Evolutionary conservation across 2,329 filamentous ascomycete species (phyloP).

Genomic region (Cordyceps pruinosa): DNA sequence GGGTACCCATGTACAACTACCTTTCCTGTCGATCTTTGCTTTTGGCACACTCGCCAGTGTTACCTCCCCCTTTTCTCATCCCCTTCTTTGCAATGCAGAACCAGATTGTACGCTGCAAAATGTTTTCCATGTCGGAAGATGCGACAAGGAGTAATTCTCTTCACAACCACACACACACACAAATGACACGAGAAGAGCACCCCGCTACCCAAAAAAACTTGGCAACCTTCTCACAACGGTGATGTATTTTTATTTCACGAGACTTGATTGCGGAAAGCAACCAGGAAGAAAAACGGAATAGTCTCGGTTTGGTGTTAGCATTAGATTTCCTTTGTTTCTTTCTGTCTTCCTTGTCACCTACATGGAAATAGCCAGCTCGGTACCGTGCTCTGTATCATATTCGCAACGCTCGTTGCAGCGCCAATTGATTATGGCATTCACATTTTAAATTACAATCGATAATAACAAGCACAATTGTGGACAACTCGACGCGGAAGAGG

Average conservation of each 20-base stretch:
- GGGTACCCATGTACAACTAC: conserved; percentile 29
- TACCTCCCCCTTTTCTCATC: neutral
- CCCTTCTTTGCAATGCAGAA: neutral
- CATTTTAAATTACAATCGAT: neutral
- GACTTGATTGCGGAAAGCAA: conserved; percentile 10
- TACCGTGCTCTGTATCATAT: conserved; percentile 15
- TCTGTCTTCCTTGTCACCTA: neutral
- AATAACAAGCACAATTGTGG: neutral
- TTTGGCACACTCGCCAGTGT: neutral
- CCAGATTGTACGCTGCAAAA: neutral
- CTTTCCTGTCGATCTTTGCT: conserved; percentile 16
- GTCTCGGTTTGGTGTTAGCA: conserved; percentile 6
- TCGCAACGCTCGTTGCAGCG: conserved; percentile 22
- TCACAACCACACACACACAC: neutral
- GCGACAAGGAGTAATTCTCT: neutral
- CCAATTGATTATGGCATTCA: conserved; percentile 11
- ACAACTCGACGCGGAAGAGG: neutral
- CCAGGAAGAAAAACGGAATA: neutral
- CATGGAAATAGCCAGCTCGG: neutral
- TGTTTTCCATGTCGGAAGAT: neutral
- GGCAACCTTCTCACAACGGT: neutral
- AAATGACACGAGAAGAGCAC: neutral
- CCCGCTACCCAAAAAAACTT: neutral
- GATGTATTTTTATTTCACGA: conserved; percentile 6
- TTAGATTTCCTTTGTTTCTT: conserved; percentile 9